Percentiles rank a stretch among this genome's conserved stretches.
phyloP scores from a whole-genome alignment of 176 grass and related monocot species.

The Oryza coarctata region DNA sequence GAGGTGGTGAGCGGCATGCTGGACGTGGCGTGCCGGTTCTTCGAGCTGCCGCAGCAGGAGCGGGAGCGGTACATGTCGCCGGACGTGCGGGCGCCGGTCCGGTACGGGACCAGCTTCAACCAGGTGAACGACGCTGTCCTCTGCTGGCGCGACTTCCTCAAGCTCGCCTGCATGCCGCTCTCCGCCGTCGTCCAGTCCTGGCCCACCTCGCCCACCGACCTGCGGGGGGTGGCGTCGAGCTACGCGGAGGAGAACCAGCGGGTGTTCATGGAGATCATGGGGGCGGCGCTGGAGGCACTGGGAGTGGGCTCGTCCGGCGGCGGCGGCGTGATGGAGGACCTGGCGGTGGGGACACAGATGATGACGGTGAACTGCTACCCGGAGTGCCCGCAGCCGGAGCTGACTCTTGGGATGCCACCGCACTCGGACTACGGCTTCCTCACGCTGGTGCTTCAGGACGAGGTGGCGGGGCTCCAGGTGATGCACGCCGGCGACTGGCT shows the following conservation, averaged over 20 bases:
- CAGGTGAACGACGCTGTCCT: slow-evolving; percentile 78
- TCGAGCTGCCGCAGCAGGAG: slow-evolving; percentile 60
- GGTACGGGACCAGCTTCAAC: slow-evolving; percentile 99
- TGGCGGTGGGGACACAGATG: slow-evolving; percentile 58
- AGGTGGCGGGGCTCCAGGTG: slow-evolving; percentile 72
- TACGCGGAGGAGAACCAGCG: slow-evolving; percentile 50
- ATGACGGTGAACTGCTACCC: slow-evolving; percentile 83
- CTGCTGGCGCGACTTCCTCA: slow-evolving; percentile 93
- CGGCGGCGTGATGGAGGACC: slow-evolving; percentile 39
- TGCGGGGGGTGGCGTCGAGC: slow-evolving; percentile 38
- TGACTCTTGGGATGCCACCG: slow-evolving; percentile 91
- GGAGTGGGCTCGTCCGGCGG: slow-evolving; percentile 39
- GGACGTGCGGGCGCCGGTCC: slow-evolving; percentile 49
- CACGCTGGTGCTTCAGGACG: slow-evolving; percentile 78
- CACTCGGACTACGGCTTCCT: slow-evolving; percentile 95
- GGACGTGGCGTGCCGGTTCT: slow-evolving; percentile 67
- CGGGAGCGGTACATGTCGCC: slow-evolving; percentile 67
- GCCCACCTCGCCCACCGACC: slow-evolving; percentile 50
- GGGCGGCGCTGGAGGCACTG: slow-evolving; percentile 50
- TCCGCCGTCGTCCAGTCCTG: slow-evolving; percentile 26
- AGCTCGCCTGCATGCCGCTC: slow-evolving; percentile 67
- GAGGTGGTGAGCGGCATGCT: slow-evolving; percentile 34
- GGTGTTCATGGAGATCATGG: slow-evolving; percentile 69
- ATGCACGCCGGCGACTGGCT: slow-evolving; percentile 54
- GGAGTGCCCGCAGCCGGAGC: slow-evolving; percentile 72